Conservation (phyloP, 129 eudicot species). For the Flaveria bidentis region DNA sequence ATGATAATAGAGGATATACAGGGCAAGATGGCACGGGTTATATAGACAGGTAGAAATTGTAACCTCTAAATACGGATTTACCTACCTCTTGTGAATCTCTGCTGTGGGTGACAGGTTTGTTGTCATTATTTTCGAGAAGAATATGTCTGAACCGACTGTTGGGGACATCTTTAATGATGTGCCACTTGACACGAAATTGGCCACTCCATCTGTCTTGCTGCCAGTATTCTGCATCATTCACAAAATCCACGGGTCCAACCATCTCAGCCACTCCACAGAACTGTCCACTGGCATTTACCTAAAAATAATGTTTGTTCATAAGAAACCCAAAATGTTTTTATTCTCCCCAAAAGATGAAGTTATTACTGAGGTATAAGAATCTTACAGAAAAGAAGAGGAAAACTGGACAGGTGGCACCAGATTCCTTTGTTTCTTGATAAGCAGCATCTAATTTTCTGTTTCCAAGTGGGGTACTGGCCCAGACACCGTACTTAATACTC, state of each 20-base stretch:
- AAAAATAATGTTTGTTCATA: background rate
- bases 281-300: constrained; percentile 97
- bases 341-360: background rate
- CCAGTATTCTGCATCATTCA: constrained; percentile 90
- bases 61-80: background rate
- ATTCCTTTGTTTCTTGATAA: constrained; percentile 73
- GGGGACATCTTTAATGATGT: constrained; percentile 81
- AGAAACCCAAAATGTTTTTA: background rate
- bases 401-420: constrained; percentile 56
- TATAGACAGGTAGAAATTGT: background rate
- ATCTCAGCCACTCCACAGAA: constrained; percentile 98
- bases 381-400: constrained; percentile 91
- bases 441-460: constrained; percentile 90
- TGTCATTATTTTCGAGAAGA: constrained; percentile 83
- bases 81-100: constrained; percentile 95
- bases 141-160: constrained; percentile 88
- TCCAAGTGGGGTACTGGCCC: constrained; percentile 99
- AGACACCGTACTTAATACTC: constrained; percentile 78
- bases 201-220: constrained; percentile 99
- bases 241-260: constrained; percentile 88
- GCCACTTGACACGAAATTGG: constrained; percentile 89
- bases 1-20: background rate
- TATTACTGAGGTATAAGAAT: constrained; percentile 1
- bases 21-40: background rate
- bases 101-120: constrained; percentile 97